Base-by-base conservation (phyloP, 1,284 basidiomycete genomes). In the Caloboletus inedulis region DNA sequence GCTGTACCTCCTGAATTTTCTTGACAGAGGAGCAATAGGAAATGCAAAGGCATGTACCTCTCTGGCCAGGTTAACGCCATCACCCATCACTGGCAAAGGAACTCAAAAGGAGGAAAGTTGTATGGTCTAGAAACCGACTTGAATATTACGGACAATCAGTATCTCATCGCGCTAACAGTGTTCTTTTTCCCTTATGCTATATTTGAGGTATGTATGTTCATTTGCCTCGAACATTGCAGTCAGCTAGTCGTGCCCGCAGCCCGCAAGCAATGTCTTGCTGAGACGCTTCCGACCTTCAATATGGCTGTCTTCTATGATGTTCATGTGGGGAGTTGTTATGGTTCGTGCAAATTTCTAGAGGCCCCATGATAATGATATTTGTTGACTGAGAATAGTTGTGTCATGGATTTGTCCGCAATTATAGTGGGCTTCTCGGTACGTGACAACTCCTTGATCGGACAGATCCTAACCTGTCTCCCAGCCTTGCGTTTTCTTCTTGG, bases 11-110 rank as follows among this genome's bases (percentile, higher is more conserved):
- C 72, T 87, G 56, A 83, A 77, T 56, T 80, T 78, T 55, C 66
- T 81, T 48, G 85, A 88, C 63, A 74, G 84, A 60, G 78, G 82
- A 44, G 85, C 79, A 49, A 80, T 87, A 59, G 84, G 80, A 52
- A 86, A 86, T 61, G 84, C 85, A 9, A 79, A 78, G 68, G 78
- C 81, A 23, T 62, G 74, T 59, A 55, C 54, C 62, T 35, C 53
- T 62, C 39, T 42, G 33, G 40, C 58, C 10, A 7, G 27, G 37
- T 27, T 14, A 47, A 51, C 62, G 21, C 31, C 18, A 25, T 52
- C 3, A 25, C 45, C 13, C 27, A 21, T n/a, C n/a, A n/a, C n/a
- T n/a, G n/a, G 18, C 43, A 41, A 59, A 25, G 16, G 43, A 42
- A 25, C 49, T 40, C 23, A n/a, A 19, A 9, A n/a, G 21, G 19